Percentiles rank a stretch among this genome's conserved stretches.
These are phyloP conservation scores for Triadica sebifera DNA, from an alignment of 345 rosid species.

Conservation along the genomic window DNA sequence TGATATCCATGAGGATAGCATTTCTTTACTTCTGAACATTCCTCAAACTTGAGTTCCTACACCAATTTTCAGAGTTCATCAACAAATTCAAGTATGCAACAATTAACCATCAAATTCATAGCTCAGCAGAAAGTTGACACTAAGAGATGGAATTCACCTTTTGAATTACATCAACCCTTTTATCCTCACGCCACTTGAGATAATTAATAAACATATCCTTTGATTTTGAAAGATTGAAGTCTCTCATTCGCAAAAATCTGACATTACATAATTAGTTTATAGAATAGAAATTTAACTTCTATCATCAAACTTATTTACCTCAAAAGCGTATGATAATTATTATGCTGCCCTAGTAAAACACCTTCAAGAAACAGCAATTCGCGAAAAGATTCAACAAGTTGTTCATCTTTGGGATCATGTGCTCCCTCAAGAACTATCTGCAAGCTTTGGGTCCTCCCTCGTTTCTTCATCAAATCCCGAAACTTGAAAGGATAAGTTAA, in stretches of 20 bases:
- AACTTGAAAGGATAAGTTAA: slow-evolving; percentile 32
- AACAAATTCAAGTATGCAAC: background rate
- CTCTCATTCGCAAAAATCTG: slow-evolving; percentile 56
- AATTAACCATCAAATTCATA: background rate
- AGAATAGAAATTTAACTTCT: too few relatives aligned
- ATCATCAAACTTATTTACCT: slow-evolving; percentile 28
- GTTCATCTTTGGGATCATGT: slow-evolving; percentile 47
- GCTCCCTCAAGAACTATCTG: slow-evolving; percentile 37
- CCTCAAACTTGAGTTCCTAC: slow-evolving; percentile 53
- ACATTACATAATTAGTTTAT: background rate
- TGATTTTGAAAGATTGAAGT: slow-evolving; percentile 50
- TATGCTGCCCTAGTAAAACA: slow-evolving; percentile 35
- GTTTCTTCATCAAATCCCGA: slow-evolving; percentile 40
- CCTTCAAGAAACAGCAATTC: slow-evolving; percentile 47
- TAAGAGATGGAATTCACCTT: slow-evolving; percentile 31
- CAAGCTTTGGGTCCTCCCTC: slow-evolving; percentile 45
- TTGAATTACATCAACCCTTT: slow-evolving; percentile 40
- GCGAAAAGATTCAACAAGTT: slow-evolving; percentile 41
- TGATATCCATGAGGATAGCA: slow-evolving; percentile 65
- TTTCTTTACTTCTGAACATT: slow-evolving; percentile 47
- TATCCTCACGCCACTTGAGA: slow-evolving; percentile 54
- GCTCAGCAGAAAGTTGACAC: too few relatives aligned
- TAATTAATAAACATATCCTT: slow-evolving; percentile 46
- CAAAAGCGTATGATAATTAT: slow-evolving; percentile 54
- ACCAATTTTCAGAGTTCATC: slow-evolving; percentile 6